phyloP scores from a whole-genome alignment of 306 rosid species.

The Cucurbita ficifolia region DNA sequence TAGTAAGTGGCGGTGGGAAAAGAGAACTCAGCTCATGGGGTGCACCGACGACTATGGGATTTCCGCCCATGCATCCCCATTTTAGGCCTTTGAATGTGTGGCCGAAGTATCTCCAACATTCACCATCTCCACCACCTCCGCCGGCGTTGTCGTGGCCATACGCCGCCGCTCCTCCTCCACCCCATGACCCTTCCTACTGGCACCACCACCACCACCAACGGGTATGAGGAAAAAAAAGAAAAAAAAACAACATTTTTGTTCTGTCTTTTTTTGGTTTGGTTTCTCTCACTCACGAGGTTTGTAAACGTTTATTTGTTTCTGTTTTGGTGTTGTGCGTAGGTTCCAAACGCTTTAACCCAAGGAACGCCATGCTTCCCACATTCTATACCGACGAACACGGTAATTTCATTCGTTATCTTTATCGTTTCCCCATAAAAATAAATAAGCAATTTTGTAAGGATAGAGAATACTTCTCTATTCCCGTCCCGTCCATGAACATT shows the following conservation, averaged over 20 bases:
- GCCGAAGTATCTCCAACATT: constrained; percentile 40
- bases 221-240: constrained; percentile 5
- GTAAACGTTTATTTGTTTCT: neutral
- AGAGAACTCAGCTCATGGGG: constrained; percentile 42
- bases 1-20: constrained; percentile 21
- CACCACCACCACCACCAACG: constrained; percentile 32
- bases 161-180: constrained; percentile 22
- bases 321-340: constrained; percentile 20
- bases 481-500: too few species aligned
- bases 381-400: constrained; percentile 26
- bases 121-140: constrained; percentile 7
- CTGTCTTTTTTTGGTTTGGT: neutral
- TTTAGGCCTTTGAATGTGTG: constrained; percentile 65
- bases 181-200: constrained; percentile 50
- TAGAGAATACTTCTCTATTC: too few species aligned
- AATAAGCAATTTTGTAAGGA: too few species aligned
- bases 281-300: neutral
- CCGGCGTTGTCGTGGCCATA: constrained; percentile 4
- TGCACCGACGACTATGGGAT: constrained; percentile 44
- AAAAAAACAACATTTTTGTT: neutral
- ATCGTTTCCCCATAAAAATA: too few species aligned
- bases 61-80: constrained; percentile 42
- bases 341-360: constrained; percentile 28
- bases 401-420: neutral
- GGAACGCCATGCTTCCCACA: constrained; percentile 53